These are phyloP conservation scores for Mortierella antarctica DNA, from an alignment of 192 early-diverging fungal species.

Conservation along the genomic window DNA sequence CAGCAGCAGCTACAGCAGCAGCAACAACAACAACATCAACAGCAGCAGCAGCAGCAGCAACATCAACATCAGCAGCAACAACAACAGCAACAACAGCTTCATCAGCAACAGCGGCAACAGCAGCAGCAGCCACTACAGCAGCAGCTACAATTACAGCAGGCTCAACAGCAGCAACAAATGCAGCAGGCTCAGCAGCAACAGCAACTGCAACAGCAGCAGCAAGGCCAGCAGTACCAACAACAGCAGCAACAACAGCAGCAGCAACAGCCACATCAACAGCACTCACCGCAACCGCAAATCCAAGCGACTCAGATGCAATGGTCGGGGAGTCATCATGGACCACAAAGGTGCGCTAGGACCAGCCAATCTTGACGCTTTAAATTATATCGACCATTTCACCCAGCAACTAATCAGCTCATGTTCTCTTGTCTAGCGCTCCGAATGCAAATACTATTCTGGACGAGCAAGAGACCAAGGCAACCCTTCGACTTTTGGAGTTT, in stretches of 20 bases:
- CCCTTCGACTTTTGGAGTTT: constrained; percentile 5
- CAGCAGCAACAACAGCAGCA: not conserved
- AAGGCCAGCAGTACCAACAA: not conserved
- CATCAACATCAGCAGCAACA: not conserved
- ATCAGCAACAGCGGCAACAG: constrained; percentile 1
- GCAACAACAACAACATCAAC: not conserved
- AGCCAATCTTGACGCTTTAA: too few relatives aligned
- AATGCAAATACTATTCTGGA: not conserved
- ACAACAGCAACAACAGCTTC: not conserved
- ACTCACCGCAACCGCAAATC: not conserved
- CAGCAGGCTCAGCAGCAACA: not conserved
- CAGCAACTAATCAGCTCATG: not conserved
- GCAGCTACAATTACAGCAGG: not conserved
- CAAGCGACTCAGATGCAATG: too few relatives aligned
- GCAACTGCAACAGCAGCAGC: not conserved
- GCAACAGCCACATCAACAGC: not conserved
- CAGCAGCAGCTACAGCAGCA: constrained; percentile 3
- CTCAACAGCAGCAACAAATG: not conserved
- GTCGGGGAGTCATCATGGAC: too few relatives aligned
- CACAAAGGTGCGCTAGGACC: too few relatives aligned
- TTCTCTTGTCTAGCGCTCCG: not conserved
- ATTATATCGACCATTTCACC: not conserved
- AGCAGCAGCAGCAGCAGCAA: constrained; percentile 7
- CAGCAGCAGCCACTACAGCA: not conserved
- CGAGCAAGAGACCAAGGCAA: constrained; percentile 4